Evolutionary conservation across 1,284 basidiomycete genomes (phyloP).

Genomic region (Puccinia novopanici): DNA sequence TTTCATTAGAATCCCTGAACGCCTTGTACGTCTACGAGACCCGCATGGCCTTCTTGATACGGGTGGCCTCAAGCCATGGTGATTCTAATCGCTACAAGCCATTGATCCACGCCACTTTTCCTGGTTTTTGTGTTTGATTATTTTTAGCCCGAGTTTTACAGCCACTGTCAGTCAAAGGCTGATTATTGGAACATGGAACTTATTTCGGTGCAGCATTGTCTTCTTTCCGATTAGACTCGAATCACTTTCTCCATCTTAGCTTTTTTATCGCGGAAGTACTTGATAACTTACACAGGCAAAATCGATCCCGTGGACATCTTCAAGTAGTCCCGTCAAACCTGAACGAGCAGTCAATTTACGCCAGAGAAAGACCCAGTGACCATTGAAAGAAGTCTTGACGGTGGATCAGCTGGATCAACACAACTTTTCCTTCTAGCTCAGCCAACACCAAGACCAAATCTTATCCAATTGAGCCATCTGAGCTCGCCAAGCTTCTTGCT

Average conservation of each 20-base stretch:
- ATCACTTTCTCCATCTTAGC: neutral
- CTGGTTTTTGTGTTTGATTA: no score
- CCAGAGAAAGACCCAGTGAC: constrained; percentile 50
- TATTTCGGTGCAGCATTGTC: no score
- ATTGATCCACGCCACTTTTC: neutral
- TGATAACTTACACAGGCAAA: constrained; percentile 32
- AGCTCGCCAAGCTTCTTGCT: constrained; percentile 25
- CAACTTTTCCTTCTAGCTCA: constrained; percentile 11
- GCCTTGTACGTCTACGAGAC: constrained; percentile 92
- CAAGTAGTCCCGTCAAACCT: constrained; percentile 44
- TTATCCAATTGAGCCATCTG: neutral
- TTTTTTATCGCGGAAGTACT: neutral
- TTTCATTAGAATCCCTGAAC: constrained; percentile 68
- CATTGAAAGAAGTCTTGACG: constrained; percentile 47
- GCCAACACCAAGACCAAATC: neutral
- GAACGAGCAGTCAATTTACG: constrained; percentile 37
- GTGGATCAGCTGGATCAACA: constrained; percentile 43
- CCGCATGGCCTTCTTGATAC: constrained; percentile 82
- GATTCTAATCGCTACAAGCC: neutral
- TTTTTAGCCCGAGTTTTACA: constrained; percentile 86
- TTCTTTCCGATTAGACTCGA: neutral
- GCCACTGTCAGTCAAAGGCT: constrained; percentile 93
- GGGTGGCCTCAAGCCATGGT: constrained; percentile 73
- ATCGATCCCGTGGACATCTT: constrained; percentile 48
- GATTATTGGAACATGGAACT: constrained; percentile 96